Evolutionary conservation across 495 filamentous ascomycete species (phyloP).

Genomic region (Podospora didyma): DNA sequence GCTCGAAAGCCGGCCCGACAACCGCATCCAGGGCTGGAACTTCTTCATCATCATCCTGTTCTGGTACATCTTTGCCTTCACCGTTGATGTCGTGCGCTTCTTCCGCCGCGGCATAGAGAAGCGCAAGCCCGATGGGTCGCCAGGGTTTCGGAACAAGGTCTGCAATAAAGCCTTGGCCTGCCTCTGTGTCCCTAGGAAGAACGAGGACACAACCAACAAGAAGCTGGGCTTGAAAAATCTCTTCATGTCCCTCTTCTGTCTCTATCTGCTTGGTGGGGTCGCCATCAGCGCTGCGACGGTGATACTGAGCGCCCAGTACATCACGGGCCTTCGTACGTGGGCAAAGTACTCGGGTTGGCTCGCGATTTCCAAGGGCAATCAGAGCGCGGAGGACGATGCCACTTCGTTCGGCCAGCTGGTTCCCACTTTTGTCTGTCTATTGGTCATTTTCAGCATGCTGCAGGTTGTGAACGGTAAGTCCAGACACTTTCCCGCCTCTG

Average conservation of each 20-base stretch:
- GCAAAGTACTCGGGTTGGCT: conserved; percentile 29
- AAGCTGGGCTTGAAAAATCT: not conserved
- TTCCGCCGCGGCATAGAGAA: conserved; percentile 17
- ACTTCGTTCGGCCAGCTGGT: conserved; percentile 35
- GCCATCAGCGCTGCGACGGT: conserved; percentile 14
- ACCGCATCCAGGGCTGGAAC: conserved; percentile 28
- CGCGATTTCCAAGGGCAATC: conserved; percentile 4
- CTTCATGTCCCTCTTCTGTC: conserved; percentile 12
- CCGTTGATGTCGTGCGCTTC: conserved; percentile 20
- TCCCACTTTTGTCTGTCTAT: conserved; percentile 24
- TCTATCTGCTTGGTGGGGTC: conserved; percentile 23
- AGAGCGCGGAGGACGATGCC: conserved; percentile 29
- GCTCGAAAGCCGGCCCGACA: conserved; percentile 4
- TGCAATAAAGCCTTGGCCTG: not conserved
- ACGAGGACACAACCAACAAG: too few relatives aligned
- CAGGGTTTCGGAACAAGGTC: conserved; percentile 12
- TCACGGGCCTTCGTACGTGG: conserved; percentile 26
- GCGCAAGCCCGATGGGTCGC: not conserved
- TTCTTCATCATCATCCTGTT: conserved; percentile 25
- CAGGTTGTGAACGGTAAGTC: conserved; percentile 31
- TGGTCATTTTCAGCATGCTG: conserved; percentile 30
- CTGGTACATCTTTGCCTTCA: conserved; percentile 22
- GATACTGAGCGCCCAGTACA: conserved; percentile 20
- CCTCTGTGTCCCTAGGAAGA: too few relatives aligned
- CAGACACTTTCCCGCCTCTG: not conserved